Percentiles rank a stretch among this genome's conserved stretches.
phyloP scores from a whole-genome alignment of 192 early-diverging fungal species.

The Coemansia sp. region DNA sequence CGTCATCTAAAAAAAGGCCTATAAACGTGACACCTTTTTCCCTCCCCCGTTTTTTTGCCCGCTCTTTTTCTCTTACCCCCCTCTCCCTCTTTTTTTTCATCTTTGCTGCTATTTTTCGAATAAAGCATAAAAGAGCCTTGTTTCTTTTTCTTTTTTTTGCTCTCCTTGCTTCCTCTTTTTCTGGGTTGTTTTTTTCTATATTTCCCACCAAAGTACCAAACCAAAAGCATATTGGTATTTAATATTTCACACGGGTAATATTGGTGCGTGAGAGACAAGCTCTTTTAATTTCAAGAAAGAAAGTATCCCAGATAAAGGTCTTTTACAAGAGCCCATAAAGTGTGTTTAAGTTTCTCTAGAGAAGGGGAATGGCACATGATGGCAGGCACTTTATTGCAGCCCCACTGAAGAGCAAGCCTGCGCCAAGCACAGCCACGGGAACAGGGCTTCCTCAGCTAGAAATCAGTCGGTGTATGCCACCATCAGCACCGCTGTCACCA shows the following conservation, averaged over 20 bases:
- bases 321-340: too few species aligned
- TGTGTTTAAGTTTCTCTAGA: background rate
- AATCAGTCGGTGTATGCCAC: slow-evolving; percentile 43
- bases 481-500: slow-evolving; percentile 23
- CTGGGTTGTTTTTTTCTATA: background rate
- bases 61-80: background rate
- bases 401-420: slow-evolving; percentile 21
- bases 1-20: slow-evolving; percentile 5
- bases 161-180: slow-evolving; percentile 4
- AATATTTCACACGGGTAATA: slow-evolving; percentile 3
- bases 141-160: slow-evolving; percentile 11
- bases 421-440: slow-evolving; percentile 2
- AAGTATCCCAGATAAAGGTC: too few species aligned
- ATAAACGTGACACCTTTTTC: slow-evolving; percentile 9
- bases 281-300: background rate
- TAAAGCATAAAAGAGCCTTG: background rate
- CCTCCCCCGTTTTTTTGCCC: slow-evolving; percentile 5
- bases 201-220: too few species aligned
- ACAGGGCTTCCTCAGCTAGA: slow-evolving; percentile 34
- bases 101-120: slow-evolving; percentile 3
- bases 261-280: slow-evolving; percentile 3
- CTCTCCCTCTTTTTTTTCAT: slow-evolving; percentile 1
- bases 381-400: slow-evolving; percentile 21
- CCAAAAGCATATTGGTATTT: slow-evolving; percentile 4
- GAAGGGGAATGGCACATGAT: slow-evolving; percentile 28